Evolutionary conservation across 257 asterid species (phyloP).

Genomic region (Orobanche coerulescens): DNA sequence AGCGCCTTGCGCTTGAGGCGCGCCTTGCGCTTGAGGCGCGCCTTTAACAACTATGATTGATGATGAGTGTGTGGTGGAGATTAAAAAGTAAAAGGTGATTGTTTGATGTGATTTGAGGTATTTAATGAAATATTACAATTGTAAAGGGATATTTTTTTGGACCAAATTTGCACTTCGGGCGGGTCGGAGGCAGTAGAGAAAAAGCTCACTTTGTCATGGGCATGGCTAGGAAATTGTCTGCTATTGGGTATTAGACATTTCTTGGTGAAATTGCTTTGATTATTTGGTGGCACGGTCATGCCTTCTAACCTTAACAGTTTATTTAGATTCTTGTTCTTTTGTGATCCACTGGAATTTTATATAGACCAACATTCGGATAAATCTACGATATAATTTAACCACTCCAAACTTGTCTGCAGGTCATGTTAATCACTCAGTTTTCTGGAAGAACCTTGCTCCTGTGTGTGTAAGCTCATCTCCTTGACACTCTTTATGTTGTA

Average conservation of each 20-base stretch:
- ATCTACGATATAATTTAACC: background rate
- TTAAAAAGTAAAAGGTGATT: no score
- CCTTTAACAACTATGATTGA: no score
- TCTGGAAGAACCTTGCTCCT: conserved; percentile 84
- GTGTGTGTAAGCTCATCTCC: conserved; percentile 35
- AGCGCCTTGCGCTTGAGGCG: no score
- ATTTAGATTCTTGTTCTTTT: background rate
- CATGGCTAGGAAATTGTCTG: background rate
- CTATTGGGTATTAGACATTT: background rate
- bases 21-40: no score
- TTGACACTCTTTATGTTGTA: background rate
- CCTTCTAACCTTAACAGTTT: no score
- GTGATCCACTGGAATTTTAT: background rate
- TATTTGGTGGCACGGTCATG: no score
- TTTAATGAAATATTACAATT: no score
- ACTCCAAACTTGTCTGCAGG: conserved; percentile 26
- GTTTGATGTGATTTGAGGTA: no score
- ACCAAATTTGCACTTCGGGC: no score
- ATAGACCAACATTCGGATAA: background rate
- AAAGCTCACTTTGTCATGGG: background rate
- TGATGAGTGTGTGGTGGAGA: no score
- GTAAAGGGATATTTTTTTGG: no score
- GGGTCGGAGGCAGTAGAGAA: no score
- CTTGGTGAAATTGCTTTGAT: background rate
- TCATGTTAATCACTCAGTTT: conserved; percentile 73